Evolutionary conservation across 2,329 filamentous ascomycete species (phyloP).

Genomic region (Claviceps monticola): DNA sequence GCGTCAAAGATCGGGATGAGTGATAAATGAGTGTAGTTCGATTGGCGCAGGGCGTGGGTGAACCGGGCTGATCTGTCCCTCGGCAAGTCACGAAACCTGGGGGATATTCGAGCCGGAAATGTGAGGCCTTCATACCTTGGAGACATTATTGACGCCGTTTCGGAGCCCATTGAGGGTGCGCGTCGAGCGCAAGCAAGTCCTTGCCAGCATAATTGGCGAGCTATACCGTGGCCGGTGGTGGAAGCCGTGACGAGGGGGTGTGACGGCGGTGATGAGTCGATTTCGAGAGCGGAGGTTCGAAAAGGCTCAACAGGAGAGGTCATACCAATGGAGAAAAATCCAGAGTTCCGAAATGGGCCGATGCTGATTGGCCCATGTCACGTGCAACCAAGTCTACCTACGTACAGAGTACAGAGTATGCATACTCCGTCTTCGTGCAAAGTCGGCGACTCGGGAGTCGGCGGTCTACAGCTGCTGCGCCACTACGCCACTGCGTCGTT

Average conservation of each 20-base stretch:
- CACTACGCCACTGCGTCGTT: neutral
- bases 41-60: conserved; percentile 15
- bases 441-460: no score
- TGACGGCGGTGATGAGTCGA: conserved; percentile 22
- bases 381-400: conserved; percentile 16
- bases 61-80: conserved; percentile 15
- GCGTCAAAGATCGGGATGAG: conserved; percentile 15
- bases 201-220: conserved; percentile 72
- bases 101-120: conserved; percentile 11
- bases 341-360: conserved; percentile 29
- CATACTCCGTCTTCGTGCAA: no score
- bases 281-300: conserved; percentile 24
- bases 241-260: conserved; percentile 20
- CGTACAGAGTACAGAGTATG: no score
- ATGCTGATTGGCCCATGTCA: conserved; percentile 27
- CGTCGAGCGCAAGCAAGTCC: conserved; percentile 79
- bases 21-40: conserved; percentile 9
- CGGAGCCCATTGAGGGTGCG: conserved; percentile 69
- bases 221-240: conserved; percentile 24
- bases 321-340: conserved; percentile 26
- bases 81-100: conserved; percentile 6
- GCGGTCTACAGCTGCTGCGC: neutral
- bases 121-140: conserved; percentile 48
- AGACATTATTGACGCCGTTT: conserved; percentile 56
- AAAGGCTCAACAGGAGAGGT: conserved; percentile 25